Base-by-base conservation (phyloP, 1,284 basidiomycete genomes). In the Trichosporon inkin region DNA sequence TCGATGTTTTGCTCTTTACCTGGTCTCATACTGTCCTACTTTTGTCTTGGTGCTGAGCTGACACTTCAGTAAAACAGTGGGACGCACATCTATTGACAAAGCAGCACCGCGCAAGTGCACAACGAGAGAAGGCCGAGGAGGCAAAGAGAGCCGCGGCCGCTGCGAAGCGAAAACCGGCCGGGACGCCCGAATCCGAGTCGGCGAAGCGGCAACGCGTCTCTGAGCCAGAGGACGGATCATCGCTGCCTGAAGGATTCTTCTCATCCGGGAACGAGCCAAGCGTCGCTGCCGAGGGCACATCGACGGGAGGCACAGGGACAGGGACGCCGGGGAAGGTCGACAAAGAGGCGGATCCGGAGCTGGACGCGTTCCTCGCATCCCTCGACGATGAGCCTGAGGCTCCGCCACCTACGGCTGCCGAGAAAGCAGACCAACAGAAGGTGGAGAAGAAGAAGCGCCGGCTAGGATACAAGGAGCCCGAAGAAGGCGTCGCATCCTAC, bases 11-110 rank as follows among this genome's bases (percentile, higher is more conserved):
- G 6, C 19, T 37, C 41, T 56, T 19, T 13, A 13, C 40, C 13
- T n/a, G 2, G 11, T 13, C 16, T 19, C 10, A 16, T 22, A 10
- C 8, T 32, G 35, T 16, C 20, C 7, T 32, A 11, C 22, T 19
- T 10, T 10, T 40, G 22, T 10, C 24, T 13, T 10, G 28, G 14
- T 5, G 10, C 14, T 13, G 5, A 49, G 44, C 32, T 54, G 14
- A 47, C 55, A 4, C 35, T 5, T 14, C 60, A 78, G 78, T 78
- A 1, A 75, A 75, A 57, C 73, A 78, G 57, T 79, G 77, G 77
- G 76, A 78, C 54, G 76, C 77, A 1, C 78, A 79, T 62, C 57
- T 76, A 13, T 56, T 77, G 36, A 77, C 77, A 10, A 78, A 79
- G 65, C 74, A 76, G 63, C 78, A 79, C 61, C 70, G 76, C 17